Evolutionary conservation across 192 early-diverging fungal genomes (phyloP).

Genomic region (Coemansia sp.): DNA sequence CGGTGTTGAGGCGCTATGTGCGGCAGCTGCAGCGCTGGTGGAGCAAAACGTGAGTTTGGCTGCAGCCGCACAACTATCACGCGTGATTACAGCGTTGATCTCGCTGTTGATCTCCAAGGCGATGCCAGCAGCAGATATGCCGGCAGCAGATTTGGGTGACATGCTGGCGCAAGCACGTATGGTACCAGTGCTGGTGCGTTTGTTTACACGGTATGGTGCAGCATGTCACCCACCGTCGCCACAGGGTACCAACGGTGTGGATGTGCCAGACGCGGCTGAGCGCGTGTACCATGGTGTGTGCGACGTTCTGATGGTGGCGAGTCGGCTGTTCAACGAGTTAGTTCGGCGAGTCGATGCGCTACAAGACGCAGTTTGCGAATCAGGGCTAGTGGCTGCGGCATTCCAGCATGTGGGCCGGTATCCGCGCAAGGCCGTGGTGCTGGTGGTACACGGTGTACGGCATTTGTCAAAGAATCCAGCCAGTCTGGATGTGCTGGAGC

Average conservation of each 20-base stretch:
- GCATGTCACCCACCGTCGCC: slow-evolving; percentile 41
- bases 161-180: slow-evolving; percentile 37
- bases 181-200: slow-evolving; percentile 15
- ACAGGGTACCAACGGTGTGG: slow-evolving; percentile 1
- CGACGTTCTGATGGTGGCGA: slow-evolving; percentile 45
- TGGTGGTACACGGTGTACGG: slow-evolving; percentile 48
- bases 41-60: slow-evolving; percentile 23
- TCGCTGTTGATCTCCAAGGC: slow-evolving; percentile 38
- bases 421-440: slow-evolving; percentile 46
- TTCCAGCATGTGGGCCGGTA: slow-evolving; percentile 37
- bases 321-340: slow-evolving; percentile 48
- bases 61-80: slow-evolving; percentile 39
- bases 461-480: slow-evolving; percentile 53
- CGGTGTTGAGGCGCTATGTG: slow-evolving; percentile 44
- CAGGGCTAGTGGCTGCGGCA: slow-evolving; percentile 35
- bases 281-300: slow-evolving; percentile 46
- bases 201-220: slow-evolving; percentile 47
- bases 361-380: slow-evolving; percentile 51
- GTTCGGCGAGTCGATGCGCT: slow-evolving; percentile 39
- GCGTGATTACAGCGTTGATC: slow-evolving; percentile 38
- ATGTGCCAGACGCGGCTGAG: slow-evolving; percentile 31
- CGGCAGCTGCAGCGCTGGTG: slow-evolving; percentile 18
- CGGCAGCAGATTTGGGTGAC: slow-evolving; percentile 36
- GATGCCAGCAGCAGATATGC: slow-evolving; percentile 33
- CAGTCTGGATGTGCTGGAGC: slow-evolving; percentile 50